A percentile compares a stretch with the other conserved stretches of the same genome.
Conservation (phyloP, 2,329 filamentous ascomycete genomes). For the Pyrenophora tritici-repentis region DNA sequence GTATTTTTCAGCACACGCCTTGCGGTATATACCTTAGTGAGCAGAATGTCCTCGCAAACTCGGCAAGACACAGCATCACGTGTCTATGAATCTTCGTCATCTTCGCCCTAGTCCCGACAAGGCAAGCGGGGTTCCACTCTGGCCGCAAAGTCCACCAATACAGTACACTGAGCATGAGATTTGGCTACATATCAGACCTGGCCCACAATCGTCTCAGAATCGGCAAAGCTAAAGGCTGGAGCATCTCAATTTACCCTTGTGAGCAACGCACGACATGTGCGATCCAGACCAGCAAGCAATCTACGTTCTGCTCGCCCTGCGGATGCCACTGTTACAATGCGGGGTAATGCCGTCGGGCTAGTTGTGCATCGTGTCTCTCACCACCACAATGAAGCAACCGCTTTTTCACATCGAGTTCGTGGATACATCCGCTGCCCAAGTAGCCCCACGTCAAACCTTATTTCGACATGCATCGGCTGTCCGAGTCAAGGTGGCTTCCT, state of each 20-base stretch:
- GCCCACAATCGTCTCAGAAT: conserved; percentile 13
- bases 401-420: not conserved
- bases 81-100: not conserved
- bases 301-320: conserved; percentile 15
- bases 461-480: not conserved
- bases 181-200: conserved; percentile 4
- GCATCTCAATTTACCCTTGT: conserved; percentile 3
- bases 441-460: not conserved
- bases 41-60: not conserved
- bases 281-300: conserved; percentile 6
- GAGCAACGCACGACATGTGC: not conserved
- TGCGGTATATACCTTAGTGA: not conserved
- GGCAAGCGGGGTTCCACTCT: conserved; percentile 1
- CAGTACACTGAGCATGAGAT: not conserved
- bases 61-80: not conserved
- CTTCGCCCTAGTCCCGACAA: not conserved
- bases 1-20: not conserved
- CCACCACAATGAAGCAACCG: not conserved
- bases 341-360: not conserved
- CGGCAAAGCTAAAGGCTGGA: conserved; percentile 3
- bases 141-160: conserved; percentile 1
- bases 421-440: not conserved
- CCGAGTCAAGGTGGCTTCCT: not conserved
- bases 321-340: not conserved
- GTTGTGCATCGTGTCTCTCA: not conserved